phyloP scores from a whole-genome alignment of 139 green algal genomes.

The Closterium sp. region DNA sequence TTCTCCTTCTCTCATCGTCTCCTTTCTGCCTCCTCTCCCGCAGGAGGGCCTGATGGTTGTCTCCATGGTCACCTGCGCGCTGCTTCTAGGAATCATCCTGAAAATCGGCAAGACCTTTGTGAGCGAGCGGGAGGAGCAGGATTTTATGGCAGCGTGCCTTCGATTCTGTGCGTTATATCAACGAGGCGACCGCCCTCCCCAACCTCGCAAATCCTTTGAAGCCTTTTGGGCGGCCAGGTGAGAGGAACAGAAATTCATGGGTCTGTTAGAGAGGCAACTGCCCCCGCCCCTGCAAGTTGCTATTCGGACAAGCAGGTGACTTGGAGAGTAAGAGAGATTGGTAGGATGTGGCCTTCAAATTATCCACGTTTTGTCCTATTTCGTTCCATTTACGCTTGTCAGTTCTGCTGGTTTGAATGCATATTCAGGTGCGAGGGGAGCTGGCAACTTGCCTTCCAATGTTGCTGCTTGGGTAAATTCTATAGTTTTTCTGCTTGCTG shows the following conservation, averaged over 20 bases:
- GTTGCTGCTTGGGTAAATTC: constrained; percentile 14
- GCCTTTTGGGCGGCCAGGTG: background rate
- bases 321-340: background rate
- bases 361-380: background rate
- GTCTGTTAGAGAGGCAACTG: background rate
- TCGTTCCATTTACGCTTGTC: background rate
- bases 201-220: background rate
- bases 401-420: background rate
- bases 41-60: constrained; percentile 44
- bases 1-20: background rate
- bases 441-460: constrained; percentile 20
- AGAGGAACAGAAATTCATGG: background rate
- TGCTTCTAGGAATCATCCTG: constrained; percentile 53
- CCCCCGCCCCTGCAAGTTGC: background rate
- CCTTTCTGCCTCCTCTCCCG: background rate
- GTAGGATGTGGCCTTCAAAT: background rate
- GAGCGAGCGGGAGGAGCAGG: constrained; percentile 52
- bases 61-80: constrained; percentile 52
- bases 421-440: constrained; percentile 16
- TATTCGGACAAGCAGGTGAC: background rate
- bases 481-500: background rate
- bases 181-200: constrained; percentile 27
- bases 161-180: constrained; percentile 12
- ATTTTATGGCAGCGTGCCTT: constrained; percentile 49
- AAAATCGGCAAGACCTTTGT: constrained; percentile 58